Percentiles rank a stretch among this genome's conserved stretches.
These are phyloP conservation scores for rapeseed (Brassica napus) DNA, from an alignment of 345 rosid species.

Conservation along the genomic window DNA sequence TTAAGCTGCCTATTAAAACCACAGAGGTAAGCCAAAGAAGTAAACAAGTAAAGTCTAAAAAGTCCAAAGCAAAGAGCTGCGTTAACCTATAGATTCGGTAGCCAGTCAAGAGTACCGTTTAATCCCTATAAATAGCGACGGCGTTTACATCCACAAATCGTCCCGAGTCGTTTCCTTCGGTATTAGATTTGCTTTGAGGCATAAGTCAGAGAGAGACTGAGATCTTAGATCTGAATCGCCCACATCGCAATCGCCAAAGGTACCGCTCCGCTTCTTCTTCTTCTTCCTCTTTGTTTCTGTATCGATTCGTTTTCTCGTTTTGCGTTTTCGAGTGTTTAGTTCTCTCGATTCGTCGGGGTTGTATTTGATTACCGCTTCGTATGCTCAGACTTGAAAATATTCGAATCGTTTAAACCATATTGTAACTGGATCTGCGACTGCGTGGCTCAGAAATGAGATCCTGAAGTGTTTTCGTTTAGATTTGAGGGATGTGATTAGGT, in stretches of 20 bases:
- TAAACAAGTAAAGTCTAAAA: background rate
- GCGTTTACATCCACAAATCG: constrained; percentile 4
- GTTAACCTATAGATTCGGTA: constrained; percentile 31
- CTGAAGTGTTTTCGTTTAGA: background rate
- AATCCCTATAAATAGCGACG: constrained; percentile 32
- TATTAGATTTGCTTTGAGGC: constrained; percentile 10
- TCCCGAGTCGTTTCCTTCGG: constrained; percentile 24
- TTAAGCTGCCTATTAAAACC: background rate
- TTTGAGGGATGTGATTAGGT: constrained; percentile 1
- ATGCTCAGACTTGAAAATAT: background rate
- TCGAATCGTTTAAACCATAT: background rate
- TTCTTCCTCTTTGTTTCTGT: background rate
- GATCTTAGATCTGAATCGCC: constrained; percentile 21
- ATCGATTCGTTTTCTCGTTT: background rate
- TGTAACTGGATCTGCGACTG: background rate
- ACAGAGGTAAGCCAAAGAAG: constrained; percentile 12
- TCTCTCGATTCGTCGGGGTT: background rate
- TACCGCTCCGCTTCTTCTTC: constrained; percentile 16
- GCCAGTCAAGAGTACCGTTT: constrained; percentile 32
- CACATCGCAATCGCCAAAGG: constrained; percentile 10
- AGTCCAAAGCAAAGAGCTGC: background rate
- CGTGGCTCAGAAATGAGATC: background rate
- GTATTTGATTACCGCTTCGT: background rate
- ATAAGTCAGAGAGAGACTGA: constrained; percentile 7
- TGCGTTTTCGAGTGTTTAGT: background rate